These are phyloP conservation scores for Mortierella sp. DNA, from an alignment of 371 early-diverging fungal species.

Conservation along the genomic window DNA sequence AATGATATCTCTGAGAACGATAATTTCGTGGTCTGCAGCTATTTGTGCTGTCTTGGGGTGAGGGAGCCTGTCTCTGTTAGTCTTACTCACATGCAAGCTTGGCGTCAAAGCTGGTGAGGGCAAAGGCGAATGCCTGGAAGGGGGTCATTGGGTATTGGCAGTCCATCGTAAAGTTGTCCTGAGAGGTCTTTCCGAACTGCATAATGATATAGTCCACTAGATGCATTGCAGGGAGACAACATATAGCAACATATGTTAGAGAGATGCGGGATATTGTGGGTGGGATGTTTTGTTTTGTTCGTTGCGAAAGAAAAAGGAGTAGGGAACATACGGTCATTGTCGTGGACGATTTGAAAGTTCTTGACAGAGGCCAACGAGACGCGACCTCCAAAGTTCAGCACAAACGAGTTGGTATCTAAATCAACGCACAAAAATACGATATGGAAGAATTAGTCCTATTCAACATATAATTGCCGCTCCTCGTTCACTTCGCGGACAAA, in stretches of 20 bases:
- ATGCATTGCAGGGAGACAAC: background rate
- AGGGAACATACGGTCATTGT: slow-evolving; percentile 80
- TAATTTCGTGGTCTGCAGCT: no score
- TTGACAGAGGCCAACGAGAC: slow-evolving; percentile 96
- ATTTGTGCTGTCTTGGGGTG: background rate
- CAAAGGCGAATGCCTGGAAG: slow-evolving; percentile 95
- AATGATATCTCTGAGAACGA: background rate
- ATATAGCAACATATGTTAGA: background rate
- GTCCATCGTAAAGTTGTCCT: slow-evolving; percentile 93
- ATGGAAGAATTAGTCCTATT: no score
- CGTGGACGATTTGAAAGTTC: slow-evolving; percentile 97
- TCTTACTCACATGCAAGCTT: slow-evolving; percentile 90
- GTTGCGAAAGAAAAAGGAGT: background rate
- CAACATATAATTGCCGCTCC: no score
- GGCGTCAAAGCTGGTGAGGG: slow-evolving; percentile 92
- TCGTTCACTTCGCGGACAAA: background rate
- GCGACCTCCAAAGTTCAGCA: slow-evolving; percentile 95
- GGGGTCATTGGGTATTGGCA: slow-evolving; percentile 95
- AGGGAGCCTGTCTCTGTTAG: background rate
- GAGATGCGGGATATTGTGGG: no score
- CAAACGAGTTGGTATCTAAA: slow-evolving; percentile 92
- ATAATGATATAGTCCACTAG: slow-evolving; percentile 94
- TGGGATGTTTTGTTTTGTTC: no score
- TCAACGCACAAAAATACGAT: background rate
- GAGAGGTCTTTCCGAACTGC: slow-evolving; percentile 93